Evolutionary conservation across 441 rosid species (phyloP).

Genomic region (Codiaeum variegatum): DNA sequence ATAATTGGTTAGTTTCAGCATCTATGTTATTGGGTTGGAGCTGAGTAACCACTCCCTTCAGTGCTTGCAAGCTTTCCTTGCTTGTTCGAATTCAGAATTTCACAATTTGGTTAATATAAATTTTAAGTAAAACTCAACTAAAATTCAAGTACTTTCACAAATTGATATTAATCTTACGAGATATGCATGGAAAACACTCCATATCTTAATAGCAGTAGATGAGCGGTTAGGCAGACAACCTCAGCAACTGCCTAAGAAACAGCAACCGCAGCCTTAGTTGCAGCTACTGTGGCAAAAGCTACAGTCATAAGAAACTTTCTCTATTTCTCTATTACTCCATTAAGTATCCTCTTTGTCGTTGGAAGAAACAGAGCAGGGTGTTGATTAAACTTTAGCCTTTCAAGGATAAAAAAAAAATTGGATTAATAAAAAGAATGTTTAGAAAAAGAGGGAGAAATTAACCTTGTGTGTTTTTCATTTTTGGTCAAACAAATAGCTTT

Average conservation of each 20-base stretch:
- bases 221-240: conserved; percentile 59
- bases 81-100: conserved; percentile 39
- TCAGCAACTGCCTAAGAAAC: conserved; percentile 88
- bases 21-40: conserved; percentile 16
- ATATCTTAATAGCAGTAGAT: conserved; percentile 73
- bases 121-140: too few relatives aligned
- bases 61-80: conserved; percentile 84
- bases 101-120: too few relatives aligned
- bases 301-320: conserved; percentile 75
- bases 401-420: conserved; percentile 29
- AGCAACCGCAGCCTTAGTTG: conserved; percentile 85
- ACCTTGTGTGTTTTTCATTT: conserved; percentile 52
- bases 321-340: conserved; percentile 63
- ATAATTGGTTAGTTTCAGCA: conserved; percentile 28
- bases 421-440: background rate
- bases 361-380: conserved; percentile 36
- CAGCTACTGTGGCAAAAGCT: conserved; percentile 83
- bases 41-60: conserved; percentile 68
- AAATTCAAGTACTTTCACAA: too few relatives aligned
- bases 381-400: conserved; percentile 45
- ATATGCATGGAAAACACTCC: conserved; percentile 68
- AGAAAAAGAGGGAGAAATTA: background rate
- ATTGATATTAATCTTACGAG: conserved; percentile 51
- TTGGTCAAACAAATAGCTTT: conserved; percentile 45
- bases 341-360: conserved; percentile 36